Conservation (phyloP, 208 protist species). For the Trypanosomatidae sp. region DNA sequence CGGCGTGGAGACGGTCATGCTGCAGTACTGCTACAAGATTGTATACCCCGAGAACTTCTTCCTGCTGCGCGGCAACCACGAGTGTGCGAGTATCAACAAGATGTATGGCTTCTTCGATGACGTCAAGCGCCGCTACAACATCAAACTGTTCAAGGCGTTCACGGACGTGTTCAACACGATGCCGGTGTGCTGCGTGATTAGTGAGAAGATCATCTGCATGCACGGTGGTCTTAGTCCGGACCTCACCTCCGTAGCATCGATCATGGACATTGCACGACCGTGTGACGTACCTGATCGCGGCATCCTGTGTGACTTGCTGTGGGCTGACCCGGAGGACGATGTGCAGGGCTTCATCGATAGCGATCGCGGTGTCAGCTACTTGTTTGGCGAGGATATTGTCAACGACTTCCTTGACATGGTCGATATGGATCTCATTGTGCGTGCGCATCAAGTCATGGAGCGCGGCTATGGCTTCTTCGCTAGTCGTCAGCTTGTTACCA, state of each 20-base stretch:
- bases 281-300: constrained; percentile 98
- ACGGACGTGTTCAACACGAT: constrained; percentile 99
- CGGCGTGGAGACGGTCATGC: constrained; percentile 87
- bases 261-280: constrained; percentile 93
- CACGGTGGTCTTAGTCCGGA: constrained; percentile 98
- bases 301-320: constrained; percentile 98
- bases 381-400: constrained; percentile 98
- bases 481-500: constrained; percentile 97
- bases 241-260: constrained; percentile 88
- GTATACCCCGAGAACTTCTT: constrained; percentile 97
- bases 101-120: constrained; percentile 99
- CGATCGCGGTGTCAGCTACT: constrained; percentile 97
- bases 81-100: constrained; percentile 96
- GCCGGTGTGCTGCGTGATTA: constrained; percentile 97
- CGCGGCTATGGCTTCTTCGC: constrained; percentile 99
- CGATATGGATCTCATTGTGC: constrained; percentile 98
- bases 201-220: constrained; percentile 99
- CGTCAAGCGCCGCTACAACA: constrained; percentile 88
- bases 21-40: constrained; percentile 94
- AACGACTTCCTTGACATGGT: constrained; percentile 97
- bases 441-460: constrained; percentile 97
- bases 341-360: constrained; percentile 96
- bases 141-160: constrained; percentile 98
- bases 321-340: constrained; percentile 93
- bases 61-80: constrained; percentile 98